Evolutionary conservation across 23 red algal genomes (phyloP).

Genomic region (Chondrus crispus): DNA sequence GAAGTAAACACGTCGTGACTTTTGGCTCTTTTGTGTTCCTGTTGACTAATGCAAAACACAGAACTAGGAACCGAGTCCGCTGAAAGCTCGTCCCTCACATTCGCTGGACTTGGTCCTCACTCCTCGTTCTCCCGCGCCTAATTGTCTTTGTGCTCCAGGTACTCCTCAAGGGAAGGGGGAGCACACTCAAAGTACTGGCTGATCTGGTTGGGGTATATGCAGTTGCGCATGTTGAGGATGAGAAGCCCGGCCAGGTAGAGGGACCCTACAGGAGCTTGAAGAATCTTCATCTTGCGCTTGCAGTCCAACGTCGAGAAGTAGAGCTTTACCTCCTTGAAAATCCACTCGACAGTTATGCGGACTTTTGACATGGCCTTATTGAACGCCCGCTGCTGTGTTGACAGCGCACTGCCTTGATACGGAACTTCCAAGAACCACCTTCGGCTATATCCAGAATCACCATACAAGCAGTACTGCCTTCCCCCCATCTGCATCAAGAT

Average conservation of each 20-base stretch:
- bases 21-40: too few species aligned
- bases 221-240: background rate
- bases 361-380: background rate
- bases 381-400: background rate
- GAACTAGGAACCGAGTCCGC: too few species aligned
- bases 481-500: background rate
- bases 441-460: background rate
- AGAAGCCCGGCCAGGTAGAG: background rate
- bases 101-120: too few species aligned
- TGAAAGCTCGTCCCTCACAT: too few species aligned
- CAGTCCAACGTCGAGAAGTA: background rate
- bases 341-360: constrained; percentile 3
- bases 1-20: too few species aligned
- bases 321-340: background rate
- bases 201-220: background rate
- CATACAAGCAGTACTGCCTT: background rate
- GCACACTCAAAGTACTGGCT: background rate
- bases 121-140: too few species aligned
- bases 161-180: background rate
- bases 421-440: background rate
- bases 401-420: background rate
- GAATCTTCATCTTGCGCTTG: background rate
- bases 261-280: background rate
- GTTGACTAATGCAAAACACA: too few species aligned
- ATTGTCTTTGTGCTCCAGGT: too few species aligned